Conservation (phyloP, 202 grass and related monocot species). For the Thinopyrum obtusiflorum region DNA sequence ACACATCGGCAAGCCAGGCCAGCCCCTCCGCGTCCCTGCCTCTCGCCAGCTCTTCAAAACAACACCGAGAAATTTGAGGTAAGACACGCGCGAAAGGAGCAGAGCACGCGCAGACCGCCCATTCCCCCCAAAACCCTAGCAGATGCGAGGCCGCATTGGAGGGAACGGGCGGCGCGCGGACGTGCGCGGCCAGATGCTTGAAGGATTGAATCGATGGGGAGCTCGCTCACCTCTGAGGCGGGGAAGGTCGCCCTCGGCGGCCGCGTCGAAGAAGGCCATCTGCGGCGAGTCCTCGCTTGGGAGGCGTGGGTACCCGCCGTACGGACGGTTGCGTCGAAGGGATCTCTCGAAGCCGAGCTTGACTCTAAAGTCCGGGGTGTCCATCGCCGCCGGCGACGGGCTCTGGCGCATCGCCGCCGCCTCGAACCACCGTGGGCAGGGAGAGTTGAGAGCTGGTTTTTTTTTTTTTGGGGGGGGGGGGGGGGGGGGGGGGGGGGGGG, state of each 20-base stretch:
- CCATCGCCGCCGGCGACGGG: constrained; percentile 16
- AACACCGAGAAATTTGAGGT: not conserved
- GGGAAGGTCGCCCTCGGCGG: constrained; percentile 11
- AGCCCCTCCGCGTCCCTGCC: constrained; percentile 17
- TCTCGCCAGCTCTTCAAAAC: constrained; percentile 16
- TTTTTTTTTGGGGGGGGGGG: too few relatives aligned
- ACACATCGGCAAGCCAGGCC: constrained; percentile 4
- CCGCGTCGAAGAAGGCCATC: constrained; percentile 36
- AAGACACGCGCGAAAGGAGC: not conserved
- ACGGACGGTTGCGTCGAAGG: not conserved
- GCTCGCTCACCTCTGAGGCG: constrained; percentile 22
- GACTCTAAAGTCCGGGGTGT: not conserved
- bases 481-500: too few relatives aligned
- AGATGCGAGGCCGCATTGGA: not conserved
- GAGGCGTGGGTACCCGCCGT: not conserved
- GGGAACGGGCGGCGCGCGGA: not conserved
- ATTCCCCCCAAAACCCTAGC: not conserved
- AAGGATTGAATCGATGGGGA: too few relatives aligned
- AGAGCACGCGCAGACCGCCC: not conserved
- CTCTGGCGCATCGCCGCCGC: not conserved
- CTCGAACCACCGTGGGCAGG: not conserved
- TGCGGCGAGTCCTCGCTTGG: not conserved
- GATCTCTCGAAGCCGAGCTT: not conserved
- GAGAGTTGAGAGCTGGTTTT: not conserved
- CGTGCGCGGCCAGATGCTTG: not conserved